These are phyloP conservation scores for Conoideocrella luteorostrata DNA, from an alignment of 2,329 filamentous ascomycete species.

Conservation along the genomic window DNA sequence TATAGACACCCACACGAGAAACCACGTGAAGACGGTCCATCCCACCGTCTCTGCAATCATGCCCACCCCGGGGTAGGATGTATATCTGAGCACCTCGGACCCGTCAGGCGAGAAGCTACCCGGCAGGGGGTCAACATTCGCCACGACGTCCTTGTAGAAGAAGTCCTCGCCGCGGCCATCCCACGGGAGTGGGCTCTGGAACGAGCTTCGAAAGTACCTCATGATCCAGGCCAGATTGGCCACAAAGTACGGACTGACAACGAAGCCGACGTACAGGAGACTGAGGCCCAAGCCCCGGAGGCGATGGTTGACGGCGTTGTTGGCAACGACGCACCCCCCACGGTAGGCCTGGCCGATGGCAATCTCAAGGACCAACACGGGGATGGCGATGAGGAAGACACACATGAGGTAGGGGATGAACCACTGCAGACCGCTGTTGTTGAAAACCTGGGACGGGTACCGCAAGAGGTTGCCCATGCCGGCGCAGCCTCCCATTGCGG, in stretches of 20 bases:
- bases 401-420: constrained; percentile 52
- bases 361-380: constrained; percentile 49
- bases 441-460: constrained; percentile 53
- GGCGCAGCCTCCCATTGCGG: constrained; percentile 52
- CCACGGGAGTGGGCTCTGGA: constrained; percentile 50
- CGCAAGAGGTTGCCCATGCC: constrained; percentile 53
- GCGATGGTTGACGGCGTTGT: constrained; percentile 44
- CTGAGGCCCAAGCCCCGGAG: constrained; percentile 49
- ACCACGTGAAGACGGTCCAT: constrained; percentile 53
- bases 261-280: constrained; percentile 44
- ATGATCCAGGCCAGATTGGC: constrained; percentile 54
- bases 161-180: constrained; percentile 43
- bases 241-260: constrained; percentile 52
- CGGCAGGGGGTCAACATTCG: constrained; percentile 35
- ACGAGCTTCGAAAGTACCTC: constrained; percentile 51
- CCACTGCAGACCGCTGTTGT: constrained; percentile 55
- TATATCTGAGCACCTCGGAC: constrained; percentile 34
- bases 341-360: constrained; percentile 64
- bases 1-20: constrained; percentile 53
- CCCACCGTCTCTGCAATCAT: constrained; percentile 51
- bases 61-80: constrained; percentile 37
- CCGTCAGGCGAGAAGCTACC: constrained; percentile 33
- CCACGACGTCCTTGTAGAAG: constrained; percentile 43
- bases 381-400: constrained; percentile 50
- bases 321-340: constrained; percentile 48